These are phyloP conservation scores for Bocquillonia castaneifolia DNA, from an alignment of 441 rosid genomes.

Conservation along the genomic window DNA sequence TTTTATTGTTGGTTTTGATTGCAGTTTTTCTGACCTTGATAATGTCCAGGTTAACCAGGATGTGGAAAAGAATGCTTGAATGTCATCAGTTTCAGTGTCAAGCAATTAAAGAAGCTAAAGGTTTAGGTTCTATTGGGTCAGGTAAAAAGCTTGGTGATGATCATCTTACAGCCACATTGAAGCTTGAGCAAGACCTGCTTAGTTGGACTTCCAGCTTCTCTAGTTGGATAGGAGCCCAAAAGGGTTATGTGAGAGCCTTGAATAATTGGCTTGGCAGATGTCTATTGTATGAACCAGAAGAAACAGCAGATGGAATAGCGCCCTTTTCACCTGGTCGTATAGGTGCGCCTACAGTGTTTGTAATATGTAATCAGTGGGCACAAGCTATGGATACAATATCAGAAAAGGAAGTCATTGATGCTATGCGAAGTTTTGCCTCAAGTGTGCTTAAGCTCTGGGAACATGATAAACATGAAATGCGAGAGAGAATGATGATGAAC, in stretches of 20 bases:
- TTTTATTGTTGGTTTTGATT: conserved; percentile 11
- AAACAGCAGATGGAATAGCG: conserved; percentile 68
- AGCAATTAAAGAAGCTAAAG: conserved; percentile 63
- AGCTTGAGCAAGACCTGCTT: conserved; percentile 71
- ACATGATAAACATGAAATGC: conserved; percentile 58
- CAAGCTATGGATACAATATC: conserved; percentile 70
- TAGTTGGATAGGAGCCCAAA: conserved; percentile 76
- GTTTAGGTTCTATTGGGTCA: conserved; percentile 57
- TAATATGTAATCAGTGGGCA: conserved; percentile 93
- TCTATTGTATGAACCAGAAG: conserved; percentile 84
- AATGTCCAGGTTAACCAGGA: conserved; percentile 58
- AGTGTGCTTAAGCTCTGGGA: conserved; percentile 77
- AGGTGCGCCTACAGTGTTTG: conserved; percentile 87
- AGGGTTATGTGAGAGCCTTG: conserved; percentile 64
- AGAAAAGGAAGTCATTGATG: conserved; percentile 76
- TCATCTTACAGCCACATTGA: conserved; percentile 59
- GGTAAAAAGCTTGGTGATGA: conserved; percentile 56
- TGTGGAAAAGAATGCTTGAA: conserved; percentile 92
- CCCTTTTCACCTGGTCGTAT: conserved; percentile 93
- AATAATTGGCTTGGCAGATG: conserved; percentile 81
- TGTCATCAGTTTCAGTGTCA: conserved; percentile 78
- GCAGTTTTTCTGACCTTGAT: conserved; percentile 8
- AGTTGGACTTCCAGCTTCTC: conserved; percentile 68
- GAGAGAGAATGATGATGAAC: conserved; percentile 39
- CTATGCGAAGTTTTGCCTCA: conserved; percentile 59